Percentiles rank a stretch among this genome's conserved stretches.
phyloP scores from a whole-genome alignment of 2,329 filamentous ascomycete genomes.

The Alternaria postmessia region DNA sequence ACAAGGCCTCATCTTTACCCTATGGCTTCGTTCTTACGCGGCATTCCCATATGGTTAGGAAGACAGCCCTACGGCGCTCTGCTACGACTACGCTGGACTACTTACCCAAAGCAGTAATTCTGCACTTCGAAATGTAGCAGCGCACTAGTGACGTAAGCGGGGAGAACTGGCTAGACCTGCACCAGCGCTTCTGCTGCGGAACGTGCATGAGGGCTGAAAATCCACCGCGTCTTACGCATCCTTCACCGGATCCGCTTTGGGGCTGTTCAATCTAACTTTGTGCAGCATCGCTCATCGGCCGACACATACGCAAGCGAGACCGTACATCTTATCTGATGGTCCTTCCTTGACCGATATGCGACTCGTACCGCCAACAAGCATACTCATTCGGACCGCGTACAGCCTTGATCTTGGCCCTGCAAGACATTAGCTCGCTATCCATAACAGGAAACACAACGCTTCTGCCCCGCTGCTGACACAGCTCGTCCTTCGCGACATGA shows the following conservation, averaged over 20 bases:
- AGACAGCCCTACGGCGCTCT: constrained; percentile 1
- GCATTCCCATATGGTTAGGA: constrained; percentile 1
- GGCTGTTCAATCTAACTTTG: constrained; percentile 10
- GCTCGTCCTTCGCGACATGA: constrained; percentile 21
- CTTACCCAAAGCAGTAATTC: constrained; percentile 12
- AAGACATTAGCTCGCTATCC: constrained; percentile 16
- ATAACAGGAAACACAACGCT: constrained; percentile 10
- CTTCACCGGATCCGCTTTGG: constrained; percentile 12
- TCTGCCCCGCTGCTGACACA: constrained; percentile 32
- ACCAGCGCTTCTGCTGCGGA: background rate
- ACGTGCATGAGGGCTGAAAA: constrained; percentile 1
- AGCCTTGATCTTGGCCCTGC: constrained; percentile 11
- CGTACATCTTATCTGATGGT: constrained; percentile 16
- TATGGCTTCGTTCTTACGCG: background rate
- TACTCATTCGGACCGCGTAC: background rate
- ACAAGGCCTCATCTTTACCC: background rate
- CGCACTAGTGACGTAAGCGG: constrained; percentile 7
- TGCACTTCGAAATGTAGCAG: background rate
- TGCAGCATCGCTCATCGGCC: constrained; percentile 14
- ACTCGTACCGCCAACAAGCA: constrained; percentile 9
- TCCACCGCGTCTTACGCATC: constrained; percentile 4
- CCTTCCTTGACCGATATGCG: constrained; percentile 4
- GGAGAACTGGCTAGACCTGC: constrained; percentile 1
- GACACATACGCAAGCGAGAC: constrained; percentile 28
- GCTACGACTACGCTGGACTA: constrained; percentile 10